These are phyloP conservation scores for Coemansia sp. DNA, from an alignment of 192 early-diverging fungal genomes.

Conservation along the genomic window DNA sequence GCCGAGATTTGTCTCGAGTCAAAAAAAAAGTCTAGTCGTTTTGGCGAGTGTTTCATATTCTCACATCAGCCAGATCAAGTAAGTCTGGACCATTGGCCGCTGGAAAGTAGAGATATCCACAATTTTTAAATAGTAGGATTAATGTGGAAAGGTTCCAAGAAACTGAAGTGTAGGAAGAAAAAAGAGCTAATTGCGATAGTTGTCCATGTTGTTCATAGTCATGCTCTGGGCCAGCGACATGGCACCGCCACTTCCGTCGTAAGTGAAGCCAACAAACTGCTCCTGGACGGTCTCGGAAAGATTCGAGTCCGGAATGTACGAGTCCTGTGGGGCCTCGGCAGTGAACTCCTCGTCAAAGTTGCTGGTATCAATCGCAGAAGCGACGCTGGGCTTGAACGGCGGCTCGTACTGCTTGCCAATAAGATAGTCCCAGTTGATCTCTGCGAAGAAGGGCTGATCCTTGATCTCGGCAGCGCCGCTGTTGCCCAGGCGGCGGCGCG, in stretches of 20 bases:
- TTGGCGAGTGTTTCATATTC: no score
- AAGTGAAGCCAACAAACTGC: conserved; percentile 96
- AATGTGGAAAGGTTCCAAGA: no score
- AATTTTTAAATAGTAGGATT: no score
- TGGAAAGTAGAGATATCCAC: no score
- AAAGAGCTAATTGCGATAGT: conserved; percentile 30
- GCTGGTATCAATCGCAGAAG: conserved; percentile 86
- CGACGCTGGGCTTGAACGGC: conserved; percentile 89
- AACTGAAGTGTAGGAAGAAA: no score
- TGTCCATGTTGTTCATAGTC: conserved; percentile 54
- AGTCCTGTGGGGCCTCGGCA: conserved; percentile 88
- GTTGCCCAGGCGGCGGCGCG: conserved; percentile 78
- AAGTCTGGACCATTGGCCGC: no score
- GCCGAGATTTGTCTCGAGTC: no score
- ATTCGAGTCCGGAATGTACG: conserved; percentile 75
- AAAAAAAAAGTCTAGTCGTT: no score
- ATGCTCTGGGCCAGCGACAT: conserved; percentile 61
- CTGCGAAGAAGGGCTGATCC: conserved; percentile 88
- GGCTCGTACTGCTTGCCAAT: conserved; percentile 89
- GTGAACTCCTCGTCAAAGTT: conserved; percentile 99
- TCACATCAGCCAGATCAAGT: no score
- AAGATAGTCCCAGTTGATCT: conserved; percentile 87
- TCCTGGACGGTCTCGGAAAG: conserved; percentile 87
- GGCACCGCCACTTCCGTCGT: conserved; percentile 72
- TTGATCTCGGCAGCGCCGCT: conserved; percentile 90